Base-by-base conservation (phyloP, 768 basidiomycete genomes). In the Sporobolomyces phaffii region DNA sequence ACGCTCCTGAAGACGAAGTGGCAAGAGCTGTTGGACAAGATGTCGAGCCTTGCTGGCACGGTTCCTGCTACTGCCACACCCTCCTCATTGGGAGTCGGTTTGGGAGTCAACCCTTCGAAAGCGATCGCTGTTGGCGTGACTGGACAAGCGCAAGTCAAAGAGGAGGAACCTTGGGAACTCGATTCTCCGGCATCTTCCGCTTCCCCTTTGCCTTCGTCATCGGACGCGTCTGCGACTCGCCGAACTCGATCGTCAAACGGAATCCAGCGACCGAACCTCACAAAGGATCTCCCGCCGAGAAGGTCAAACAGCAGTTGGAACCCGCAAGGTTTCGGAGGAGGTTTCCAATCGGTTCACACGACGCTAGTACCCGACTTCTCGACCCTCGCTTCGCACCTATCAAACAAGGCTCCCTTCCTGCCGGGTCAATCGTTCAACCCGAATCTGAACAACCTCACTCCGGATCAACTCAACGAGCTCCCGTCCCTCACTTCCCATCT, bases 1-100 rank as follows among this genome's bases (percentile, higher is more conserved):
- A 74, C 75, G 10, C 74, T 77, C 14, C 74, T 81, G 67, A 80
- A 80, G 72, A 74, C 74, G 26, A 76, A 74, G 60, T 74, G 74
- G 70, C 72, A 74, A 47, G 66, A 71, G 52, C 62, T 75, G 34
- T 58, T 74, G 44, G 62, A 60, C 62, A 74, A 75, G 72, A 65
- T 73, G 40, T 48, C 53, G 56, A 9, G 22, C 13, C 36, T 71
- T 28, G 38, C 62, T 3, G 56, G 31, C 6, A 20, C 44, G 8
- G 41, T 56, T 40, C 34, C 45, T 5, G 28, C 60, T 3, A 29
- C 49, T 17, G 28, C 43, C 3, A 22, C 54, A 1, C 4, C 28
- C 18, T 9, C 33, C 2, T 47, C 54, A 4, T 45, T 36, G 5
- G 40, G 34, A 18, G 66, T 61, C 15, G 66, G 66, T 0, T 56